Percentiles rank a stretch among this genome's conserved stretches.
phyloP scores from a whole-genome alignment of 1,284 basidiomycete genomes.

The Heterobasidion parviporum region DNA sequence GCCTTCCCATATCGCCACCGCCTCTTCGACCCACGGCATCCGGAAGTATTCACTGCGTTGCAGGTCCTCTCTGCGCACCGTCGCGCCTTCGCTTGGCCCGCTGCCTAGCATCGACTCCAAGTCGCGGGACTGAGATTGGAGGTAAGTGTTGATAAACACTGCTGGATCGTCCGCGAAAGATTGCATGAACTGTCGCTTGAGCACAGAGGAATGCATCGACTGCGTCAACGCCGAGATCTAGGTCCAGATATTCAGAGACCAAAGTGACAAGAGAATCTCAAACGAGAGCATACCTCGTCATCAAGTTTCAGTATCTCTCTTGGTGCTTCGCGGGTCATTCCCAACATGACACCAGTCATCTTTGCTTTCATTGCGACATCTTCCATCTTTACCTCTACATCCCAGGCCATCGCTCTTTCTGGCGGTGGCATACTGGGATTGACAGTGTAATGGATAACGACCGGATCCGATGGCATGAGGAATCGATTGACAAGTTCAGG shows the following conservation, averaged over 20 bases:
- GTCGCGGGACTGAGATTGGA: constrained; percentile 87
- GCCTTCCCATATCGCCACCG: constrained; percentile 49
- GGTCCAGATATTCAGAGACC: not conserved
- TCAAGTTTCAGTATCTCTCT: constrained; percentile 69
- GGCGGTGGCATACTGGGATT: constrained; percentile 50
- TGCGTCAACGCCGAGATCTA: constrained; percentile 75
- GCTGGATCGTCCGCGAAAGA: constrained; percentile 78
- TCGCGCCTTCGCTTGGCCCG: constrained; percentile 75
- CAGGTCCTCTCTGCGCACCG: constrained; percentile 80
- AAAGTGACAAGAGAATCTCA: not conserved
- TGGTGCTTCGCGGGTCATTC: constrained; percentile 63
- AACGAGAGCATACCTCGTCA: constrained; percentile 57
- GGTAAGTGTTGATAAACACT: constrained; percentile 82
- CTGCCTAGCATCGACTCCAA: constrained; percentile 85
- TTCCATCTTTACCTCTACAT: constrained; percentile 87
- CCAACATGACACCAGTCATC: constrained; percentile 64
- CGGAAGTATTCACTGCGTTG: constrained; percentile 85
- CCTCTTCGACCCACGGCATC: constrained; percentile 82
- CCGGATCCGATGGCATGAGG: constrained; percentile 74
- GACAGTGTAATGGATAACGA: constrained; percentile 76
- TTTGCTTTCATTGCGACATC: constrained; percentile 70
- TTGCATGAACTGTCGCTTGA: constrained; percentile 82
- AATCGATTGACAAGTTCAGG: constrained; percentile 83
- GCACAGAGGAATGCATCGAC: constrained; percentile 77
- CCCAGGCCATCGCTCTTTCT: constrained; percentile 69